Conservation (phyloP, 2,329 filamentous ascomycete genomes). For the Sporothrix curviconia region DNA sequence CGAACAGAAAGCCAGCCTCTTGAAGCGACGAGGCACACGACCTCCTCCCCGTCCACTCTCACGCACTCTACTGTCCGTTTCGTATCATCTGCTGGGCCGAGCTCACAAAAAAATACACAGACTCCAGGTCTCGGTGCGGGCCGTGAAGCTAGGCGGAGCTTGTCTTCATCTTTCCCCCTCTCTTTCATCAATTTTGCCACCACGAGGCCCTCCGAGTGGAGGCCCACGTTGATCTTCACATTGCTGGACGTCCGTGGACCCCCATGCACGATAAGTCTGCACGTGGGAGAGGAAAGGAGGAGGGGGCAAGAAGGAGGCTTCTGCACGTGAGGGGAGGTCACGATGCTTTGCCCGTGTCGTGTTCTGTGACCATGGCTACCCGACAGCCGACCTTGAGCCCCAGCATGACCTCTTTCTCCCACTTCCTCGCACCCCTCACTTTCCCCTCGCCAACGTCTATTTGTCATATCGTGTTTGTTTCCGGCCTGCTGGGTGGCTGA, state of each 20-base stretch:
- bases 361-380: background rate
- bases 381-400: background rate
- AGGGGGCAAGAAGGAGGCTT: too few species aligned
- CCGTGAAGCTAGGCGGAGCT: background rate
- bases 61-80: too few species aligned
- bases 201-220: conserved; percentile 3
- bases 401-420: background rate
- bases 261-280: conserved; percentile 2
- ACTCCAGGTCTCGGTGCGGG: conserved; percentile 4
- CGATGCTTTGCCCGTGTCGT: background rate
- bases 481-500: background rate
- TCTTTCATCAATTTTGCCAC: background rate
- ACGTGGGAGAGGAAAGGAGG: conserved; percentile 8
- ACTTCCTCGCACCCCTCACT: background rate
- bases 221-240: background rate
- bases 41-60: too few species aligned
- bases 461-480: background rate
- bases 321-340: background rate
- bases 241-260: too few species aligned
- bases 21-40: background rate
- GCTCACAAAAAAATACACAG: too few species aligned
- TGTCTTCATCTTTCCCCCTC: background rate
- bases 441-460: background rate
- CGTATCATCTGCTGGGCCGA: too few species aligned
- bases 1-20: background rate